Evolutionary conservation across 345 rosid genomes (phyloP).

Genomic region (Geranium rotundifolium): DNA sequence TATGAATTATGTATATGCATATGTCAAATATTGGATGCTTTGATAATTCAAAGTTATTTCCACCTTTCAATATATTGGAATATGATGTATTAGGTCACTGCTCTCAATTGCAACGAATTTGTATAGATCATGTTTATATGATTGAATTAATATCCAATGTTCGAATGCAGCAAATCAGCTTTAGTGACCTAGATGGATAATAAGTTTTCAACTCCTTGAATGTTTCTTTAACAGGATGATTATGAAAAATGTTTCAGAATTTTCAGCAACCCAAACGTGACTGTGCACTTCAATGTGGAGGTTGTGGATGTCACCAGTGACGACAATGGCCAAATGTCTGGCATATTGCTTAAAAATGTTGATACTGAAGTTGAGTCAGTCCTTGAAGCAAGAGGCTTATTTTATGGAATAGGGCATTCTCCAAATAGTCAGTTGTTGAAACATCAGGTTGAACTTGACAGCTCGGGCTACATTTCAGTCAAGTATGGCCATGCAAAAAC

Average conservation of each 20-base stretch:
- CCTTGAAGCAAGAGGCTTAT: conserved; percentile 90
- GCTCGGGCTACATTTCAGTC: conserved; percentile 67
- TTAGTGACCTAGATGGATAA: no score
- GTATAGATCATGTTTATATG: conserved; percentile 23
- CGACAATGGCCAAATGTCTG: conserved; percentile 89
- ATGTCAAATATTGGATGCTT: no score
- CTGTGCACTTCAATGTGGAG: conserved; percentile 88
- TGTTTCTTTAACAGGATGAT: conserved; percentile 99
- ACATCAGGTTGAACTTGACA: conserved; percentile 87
- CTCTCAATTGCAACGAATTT: no score
- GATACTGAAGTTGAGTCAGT: conserved; percentile 73
- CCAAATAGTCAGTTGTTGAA: conserved; percentile 82
- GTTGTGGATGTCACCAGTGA: conserved; percentile 73
- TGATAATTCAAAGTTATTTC: no score
- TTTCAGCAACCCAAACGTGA: conserved; percentile 86
- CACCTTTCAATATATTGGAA: no score
- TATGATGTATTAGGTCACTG: no score
- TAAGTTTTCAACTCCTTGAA: conserved; percentile 98
- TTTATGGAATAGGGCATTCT: conserved; percentile 95
- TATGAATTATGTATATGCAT: no score
- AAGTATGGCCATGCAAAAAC: conserved; percentile 69
- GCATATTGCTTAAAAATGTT: conserved; percentile 55
- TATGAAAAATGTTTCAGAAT: conserved; percentile 99
- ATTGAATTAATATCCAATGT: conserved; percentile 35
- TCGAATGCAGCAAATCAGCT: conserved; percentile 21